Evolutionary conservation across 2,329 filamentous ascomycete species (phyloP), one percentile per base, ranked within the genome.

Genomic region (Fonsecaea monophora): DNA sequence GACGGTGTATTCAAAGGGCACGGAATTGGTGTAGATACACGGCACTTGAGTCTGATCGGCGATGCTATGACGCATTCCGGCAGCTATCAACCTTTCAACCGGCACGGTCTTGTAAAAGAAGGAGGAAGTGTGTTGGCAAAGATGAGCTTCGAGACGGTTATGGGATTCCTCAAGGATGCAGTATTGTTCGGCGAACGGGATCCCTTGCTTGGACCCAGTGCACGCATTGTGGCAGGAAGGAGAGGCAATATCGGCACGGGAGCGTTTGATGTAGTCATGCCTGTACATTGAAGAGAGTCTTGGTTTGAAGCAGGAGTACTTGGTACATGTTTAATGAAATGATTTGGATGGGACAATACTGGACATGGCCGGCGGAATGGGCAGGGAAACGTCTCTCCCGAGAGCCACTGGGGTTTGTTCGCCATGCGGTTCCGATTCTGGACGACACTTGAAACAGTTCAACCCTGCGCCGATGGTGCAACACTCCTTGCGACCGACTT

Each of bases 61-160:
- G 95, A 99, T 78, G 92, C 92, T 78, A 99, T 99, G 95, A 99
- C 95, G n/a, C 87, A 94, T 61, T 90, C 89, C 67, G 95, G 95
- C 71, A 89, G 88, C 1, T 99, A 96, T 81, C 91, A 89, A 56
- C 90, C 95, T 0, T 99, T 99, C 82, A 97, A 92, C 80, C 90
- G 95, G 57, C 96, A 92, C 76, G 95, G 94, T 0, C 83, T 99
- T 48, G 79, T 82, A 68, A 89, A 88, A 76, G 89, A 91, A 71
- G 94, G 92, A 75, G 90, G 94, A 34, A 94, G 90, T 72, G 93
- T 95, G 0, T 94, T 99, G 73, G 94, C 95, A 80, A 98, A 98
- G 85, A 98, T 98, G 94, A 96, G 92, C 78, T 99, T 98, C 81
- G 95, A 99, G 85, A 99, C 95, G 3, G 99, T 95, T 2, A 86